These are phyloP conservation scores for Cutaneotrichosporon mucoides DNA, from an alignment of 1,284 basidiomycete species.

Conservation along the genomic window DNA sequence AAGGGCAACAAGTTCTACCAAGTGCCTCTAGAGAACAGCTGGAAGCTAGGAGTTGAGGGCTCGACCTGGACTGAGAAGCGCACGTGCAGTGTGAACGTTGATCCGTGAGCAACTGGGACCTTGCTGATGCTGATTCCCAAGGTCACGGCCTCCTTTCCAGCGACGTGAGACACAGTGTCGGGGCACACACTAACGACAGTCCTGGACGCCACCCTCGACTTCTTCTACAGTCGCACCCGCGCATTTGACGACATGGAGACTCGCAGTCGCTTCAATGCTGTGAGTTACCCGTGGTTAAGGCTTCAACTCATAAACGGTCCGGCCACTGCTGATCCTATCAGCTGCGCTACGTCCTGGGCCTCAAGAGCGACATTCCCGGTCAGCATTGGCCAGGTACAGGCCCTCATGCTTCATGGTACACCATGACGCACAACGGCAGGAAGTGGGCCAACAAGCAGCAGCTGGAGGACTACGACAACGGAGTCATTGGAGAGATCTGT, in stretches of 20 bases:
- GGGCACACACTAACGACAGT: slow-evolving; percentile 31
- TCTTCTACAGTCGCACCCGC: slow-evolving; percentile 29
- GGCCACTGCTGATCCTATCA: too few species aligned
- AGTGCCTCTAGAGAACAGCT: slow-evolving; percentile 23
- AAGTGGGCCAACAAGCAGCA: not conserved
- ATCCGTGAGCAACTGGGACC: slow-evolving; percentile 26
- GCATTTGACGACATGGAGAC: slow-evolving; percentile 22
- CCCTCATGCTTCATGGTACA: slow-evolving; percentile 14
- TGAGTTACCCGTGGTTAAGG: too few species aligned
- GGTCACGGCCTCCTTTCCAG: slow-evolving; percentile 35
- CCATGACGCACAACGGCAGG: not conserved
- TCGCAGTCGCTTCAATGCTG: not conserved
- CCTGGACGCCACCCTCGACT: slow-evolving; percentile 29
- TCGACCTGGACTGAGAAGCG: slow-evolving; percentile 26
- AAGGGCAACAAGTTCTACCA: not conserved
- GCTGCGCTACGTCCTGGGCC: slow-evolving; percentile 24
- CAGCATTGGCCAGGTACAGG: slow-evolving; percentile 35
- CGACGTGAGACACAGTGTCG: too few species aligned
- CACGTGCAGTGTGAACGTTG: slow-evolving; percentile 20
- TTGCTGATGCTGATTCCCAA: too few species aligned
- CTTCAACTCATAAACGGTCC: too few species aligned
- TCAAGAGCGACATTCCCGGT: slow-evolving; percentile 21
- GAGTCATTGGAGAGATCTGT: slow-evolving; percentile 27
- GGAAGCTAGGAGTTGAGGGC: slow-evolving; percentile 28
- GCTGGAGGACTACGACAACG: not conserved